A percentile compares a stretch with the other conserved stretches of the same genome.
These are phyloP conservation scores for Plasmodium cynomolgi DNA, from an alignment of 169 alveolate genomes.

Conservation along the genomic window DNA sequence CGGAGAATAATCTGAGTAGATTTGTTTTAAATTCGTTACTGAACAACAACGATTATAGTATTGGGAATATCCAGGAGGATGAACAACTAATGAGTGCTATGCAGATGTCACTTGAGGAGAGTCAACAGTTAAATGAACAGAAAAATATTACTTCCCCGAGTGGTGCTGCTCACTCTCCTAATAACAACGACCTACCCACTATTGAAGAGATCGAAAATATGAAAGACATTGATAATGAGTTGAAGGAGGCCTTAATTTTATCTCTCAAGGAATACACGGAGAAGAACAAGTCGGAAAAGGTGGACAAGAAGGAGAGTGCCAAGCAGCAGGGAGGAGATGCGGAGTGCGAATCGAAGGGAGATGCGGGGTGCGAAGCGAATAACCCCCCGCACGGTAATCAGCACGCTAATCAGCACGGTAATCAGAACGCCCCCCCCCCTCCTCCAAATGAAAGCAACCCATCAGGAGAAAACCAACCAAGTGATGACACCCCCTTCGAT, in stretches of 20 bases:
- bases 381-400: too few species aligned
- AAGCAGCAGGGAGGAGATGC: not conserved
- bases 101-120: slow-evolving; percentile 42
- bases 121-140: not conserved
- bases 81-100: slow-evolving; percentile 39
- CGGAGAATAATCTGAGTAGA: slow-evolving; percentile 63
- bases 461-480: not conserved
- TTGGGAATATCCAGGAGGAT: slow-evolving; percentile 43
- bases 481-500: not conserved
- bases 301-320: not conserved
- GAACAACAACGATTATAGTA: slow-evolving; percentile 20
- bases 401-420: too few species aligned
- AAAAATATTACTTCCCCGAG: not conserved
- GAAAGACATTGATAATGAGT: slow-evolving; percentile 65
- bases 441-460: not conserved
- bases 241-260: slow-evolving; percentile 52
- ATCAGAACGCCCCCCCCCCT: too few species aligned
- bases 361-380: not conserved
- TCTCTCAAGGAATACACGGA: slow-evolving; percentile 48
- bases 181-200: slow-evolving; percentile 35
- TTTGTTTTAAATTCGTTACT: slow-evolving; percentile 34
- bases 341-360: not conserved
- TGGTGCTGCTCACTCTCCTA: not conserved
- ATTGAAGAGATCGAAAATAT: slow-evolving; percentile 62
- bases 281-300: slow-evolving; percentile 21